Conservation (phyloP, 495 filamentous ascomycete genomes). For the Achaetomiella virescens region DNA sequence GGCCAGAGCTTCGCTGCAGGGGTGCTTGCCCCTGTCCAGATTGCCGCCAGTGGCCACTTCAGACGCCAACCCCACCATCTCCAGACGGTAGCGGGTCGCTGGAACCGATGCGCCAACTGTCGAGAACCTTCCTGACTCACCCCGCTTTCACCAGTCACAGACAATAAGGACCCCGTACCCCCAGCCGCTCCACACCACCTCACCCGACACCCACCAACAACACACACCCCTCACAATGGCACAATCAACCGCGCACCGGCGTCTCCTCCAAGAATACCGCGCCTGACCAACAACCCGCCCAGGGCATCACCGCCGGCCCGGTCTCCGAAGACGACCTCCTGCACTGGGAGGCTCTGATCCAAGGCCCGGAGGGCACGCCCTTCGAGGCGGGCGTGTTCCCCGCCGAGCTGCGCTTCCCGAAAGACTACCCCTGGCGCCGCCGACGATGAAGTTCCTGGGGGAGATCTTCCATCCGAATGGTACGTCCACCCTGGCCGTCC, state of each 20-base stretch:
- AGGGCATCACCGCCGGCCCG: slow-evolving; percentile 93
- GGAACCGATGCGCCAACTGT: neutral
- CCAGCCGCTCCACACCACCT: too few species aligned
- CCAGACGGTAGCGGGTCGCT: neutral
- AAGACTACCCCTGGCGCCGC: slow-evolving; percentile 93
- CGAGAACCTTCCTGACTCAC: neutral
- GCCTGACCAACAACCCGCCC: slow-evolving; percentile 66
- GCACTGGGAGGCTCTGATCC: slow-evolving; percentile 93
- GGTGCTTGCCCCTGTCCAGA: neutral
- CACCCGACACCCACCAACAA: neutral
- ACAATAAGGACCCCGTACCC: too few species aligned
- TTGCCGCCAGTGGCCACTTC: neutral
- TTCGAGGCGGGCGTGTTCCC: slow-evolving; percentile 94
- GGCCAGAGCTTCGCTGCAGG: slow-evolving; percentile 2
- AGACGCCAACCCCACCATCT: slow-evolving; percentile 1
- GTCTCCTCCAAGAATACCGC: slow-evolving; percentile 95
- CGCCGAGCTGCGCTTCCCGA: slow-evolving; percentile 89
- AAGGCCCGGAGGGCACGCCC: slow-evolving; percentile 90
- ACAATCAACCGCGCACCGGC: slow-evolving; percentile 72
- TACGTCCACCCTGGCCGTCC: slow-evolving; percentile 32
- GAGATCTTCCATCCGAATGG: slow-evolving; percentile 97
- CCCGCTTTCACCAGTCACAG: neutral
- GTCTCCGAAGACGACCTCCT: slow-evolving; percentile 93
- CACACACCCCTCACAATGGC: slow-evolving; percentile 41
- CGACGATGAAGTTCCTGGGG: slow-evolving; percentile 87